These are phyloP conservation scores for Lactuca sativa DNA, from an alignment of 129 eudicot species.

Conservation along the genomic window DNA sequence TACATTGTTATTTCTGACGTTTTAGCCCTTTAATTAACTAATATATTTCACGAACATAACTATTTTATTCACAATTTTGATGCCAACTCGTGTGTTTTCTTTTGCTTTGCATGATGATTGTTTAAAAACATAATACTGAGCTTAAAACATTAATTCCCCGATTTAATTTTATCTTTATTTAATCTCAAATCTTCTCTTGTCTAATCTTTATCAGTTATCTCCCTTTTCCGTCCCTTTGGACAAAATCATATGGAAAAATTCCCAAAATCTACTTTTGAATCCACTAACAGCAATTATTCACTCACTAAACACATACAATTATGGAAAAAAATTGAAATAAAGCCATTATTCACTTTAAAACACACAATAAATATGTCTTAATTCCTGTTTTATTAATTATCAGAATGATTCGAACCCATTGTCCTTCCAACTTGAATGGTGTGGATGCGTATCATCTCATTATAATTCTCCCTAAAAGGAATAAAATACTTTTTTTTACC, in stretches of 20 bases:
- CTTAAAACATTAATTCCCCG: not conserved
- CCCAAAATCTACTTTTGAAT: constrained; percentile 27
- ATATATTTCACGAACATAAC: not conserved
- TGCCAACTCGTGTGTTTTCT: not conserved
- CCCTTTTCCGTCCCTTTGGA: constrained; percentile 19
- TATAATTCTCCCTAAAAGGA: not conserved
- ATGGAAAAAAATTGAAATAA: constrained; percentile 2
- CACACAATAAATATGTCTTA: not conserved
- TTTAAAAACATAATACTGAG: not conserved
- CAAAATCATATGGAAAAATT: constrained; percentile 24
- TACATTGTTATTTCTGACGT: not conserved
- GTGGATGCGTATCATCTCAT: not conserved
- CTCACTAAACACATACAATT: constrained; percentile 7
- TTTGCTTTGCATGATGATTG: not conserved
- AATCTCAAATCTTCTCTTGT: constrained; percentile 16
- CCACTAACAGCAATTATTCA: constrained; percentile 27
- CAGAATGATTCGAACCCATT: constrained; percentile 2
- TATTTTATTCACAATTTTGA: not conserved
- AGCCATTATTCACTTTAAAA: constrained; percentile 23
- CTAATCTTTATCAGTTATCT: constrained; percentile 4
- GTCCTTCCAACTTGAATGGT: not conserved
- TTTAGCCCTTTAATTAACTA: not conserved
- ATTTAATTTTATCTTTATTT: not conserved
- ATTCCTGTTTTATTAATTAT: not conserved
- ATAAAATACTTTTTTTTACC: not conserved